Percentiles rank a stretch among this genome's conserved stretches.
phyloP scores from a whole-genome alignment of 192 early-diverging fungal species.

The Coemansia sp. region DNA sequence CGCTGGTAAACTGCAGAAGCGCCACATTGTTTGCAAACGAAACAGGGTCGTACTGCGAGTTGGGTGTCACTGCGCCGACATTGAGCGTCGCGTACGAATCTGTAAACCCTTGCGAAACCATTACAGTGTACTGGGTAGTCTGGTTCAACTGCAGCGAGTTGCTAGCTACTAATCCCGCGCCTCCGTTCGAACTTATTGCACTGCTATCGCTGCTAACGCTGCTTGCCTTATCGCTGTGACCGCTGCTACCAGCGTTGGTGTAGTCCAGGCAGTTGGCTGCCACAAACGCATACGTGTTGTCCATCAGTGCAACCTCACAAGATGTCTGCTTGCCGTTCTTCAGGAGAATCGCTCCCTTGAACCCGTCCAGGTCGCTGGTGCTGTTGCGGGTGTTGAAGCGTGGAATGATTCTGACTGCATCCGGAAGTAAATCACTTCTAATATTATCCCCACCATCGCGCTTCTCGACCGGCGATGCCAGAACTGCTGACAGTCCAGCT shows the following conservation, averaged over 20 bases:
- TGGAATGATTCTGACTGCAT: no score
- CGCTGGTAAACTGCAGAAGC: constrained; percentile 24
- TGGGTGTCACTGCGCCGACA: constrained; percentile 26
- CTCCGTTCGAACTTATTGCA: no score
- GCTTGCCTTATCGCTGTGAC: neutral
- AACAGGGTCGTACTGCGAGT: constrained; percentile 34
- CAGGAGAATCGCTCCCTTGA: constrained; percentile 42
- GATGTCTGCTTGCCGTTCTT: constrained; percentile 50
- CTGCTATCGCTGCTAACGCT: constrained; percentile 4
- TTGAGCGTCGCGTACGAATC: constrained; percentile 20
- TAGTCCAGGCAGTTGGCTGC: constrained; percentile 46
- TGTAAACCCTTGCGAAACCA: constrained; percentile 19
- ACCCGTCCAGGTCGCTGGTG: constrained; percentile 28
- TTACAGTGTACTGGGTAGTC: constrained; percentile 33
- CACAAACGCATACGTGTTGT: constrained; percentile 34
- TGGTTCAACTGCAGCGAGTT: constrained; percentile 9
- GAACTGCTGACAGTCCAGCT: constrained; percentile 40
- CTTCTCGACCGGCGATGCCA: constrained; percentile 6
- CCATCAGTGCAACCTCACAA: constrained; percentile 48
- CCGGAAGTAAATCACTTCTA: no score
- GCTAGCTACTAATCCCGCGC: neutral
- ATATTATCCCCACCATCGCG: no score
- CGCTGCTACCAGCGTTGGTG: constrained; percentile 11
- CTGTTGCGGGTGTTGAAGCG: constrained; percentile 11
- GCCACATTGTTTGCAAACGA: constrained; percentile 54